Conservation (phyloP, 495 filamentous ascomycete genomes). For the Coniosporium apollinis region DNA sequence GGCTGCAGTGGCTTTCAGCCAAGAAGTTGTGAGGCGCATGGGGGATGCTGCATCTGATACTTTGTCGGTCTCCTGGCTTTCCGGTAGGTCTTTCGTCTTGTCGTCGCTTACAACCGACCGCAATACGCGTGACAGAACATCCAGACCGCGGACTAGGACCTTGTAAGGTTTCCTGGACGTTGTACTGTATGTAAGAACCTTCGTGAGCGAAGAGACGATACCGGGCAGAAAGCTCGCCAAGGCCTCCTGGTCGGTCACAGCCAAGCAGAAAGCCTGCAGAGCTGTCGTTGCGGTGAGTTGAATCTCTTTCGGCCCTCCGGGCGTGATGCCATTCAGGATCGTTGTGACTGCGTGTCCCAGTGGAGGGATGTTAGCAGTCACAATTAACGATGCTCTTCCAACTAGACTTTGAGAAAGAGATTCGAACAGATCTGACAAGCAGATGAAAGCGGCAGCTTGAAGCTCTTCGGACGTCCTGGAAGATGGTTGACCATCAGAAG, state of each 20-base stretch:
- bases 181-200: conserved; percentile 50
- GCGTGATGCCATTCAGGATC: conserved; percentile 50
- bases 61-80: conserved; percentile 9
- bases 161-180: conserved; percentile 45
- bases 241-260: conserved; percentile 50
- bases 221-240: conserved; percentile 77
- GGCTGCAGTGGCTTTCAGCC: conserved; percentile 63
- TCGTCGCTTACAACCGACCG: conserved; percentile 48
- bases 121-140: conserved; percentile 42
- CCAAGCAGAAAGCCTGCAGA: conserved; percentile 41
- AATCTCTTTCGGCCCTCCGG: conserved; percentile 40
- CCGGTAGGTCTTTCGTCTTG: conserved; percentile 27
- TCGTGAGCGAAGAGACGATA: conserved; percentile 66
- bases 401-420: conserved; percentile 14
- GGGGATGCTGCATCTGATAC: conserved; percentile 3
- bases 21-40: conserved; percentile 35
- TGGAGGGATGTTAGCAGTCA: conserved; percentile 51
- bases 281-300: conserved; percentile 50
- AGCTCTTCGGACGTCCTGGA: conserved; percentile 21
- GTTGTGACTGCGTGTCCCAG: conserved; percentile 72
- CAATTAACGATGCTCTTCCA: conserved; percentile 28
- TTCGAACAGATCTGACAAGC: conserved; percentile 35
- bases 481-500: conserved; percentile 18
- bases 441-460: conserved; percentile 32
- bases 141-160: conserved; percentile 44